Percentiles rank a stretch among this genome's conserved stretches.
Conservation (phyloP, 116 monocot genomes). For the Thalassia testudinum region DNA sequence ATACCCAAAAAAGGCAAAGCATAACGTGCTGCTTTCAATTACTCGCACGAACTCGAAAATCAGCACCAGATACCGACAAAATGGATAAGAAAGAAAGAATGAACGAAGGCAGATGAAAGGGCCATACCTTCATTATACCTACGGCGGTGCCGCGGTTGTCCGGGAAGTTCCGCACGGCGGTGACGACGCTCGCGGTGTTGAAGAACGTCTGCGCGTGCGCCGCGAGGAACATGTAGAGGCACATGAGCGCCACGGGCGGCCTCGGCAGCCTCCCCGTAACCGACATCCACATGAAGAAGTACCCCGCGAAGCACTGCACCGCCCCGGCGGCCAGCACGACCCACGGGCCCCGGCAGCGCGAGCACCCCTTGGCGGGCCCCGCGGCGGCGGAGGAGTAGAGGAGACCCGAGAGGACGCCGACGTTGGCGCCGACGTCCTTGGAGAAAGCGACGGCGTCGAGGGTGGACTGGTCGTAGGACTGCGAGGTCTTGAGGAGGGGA, state of each 20-base stretch:
- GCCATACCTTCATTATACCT: too few relatives aligned
- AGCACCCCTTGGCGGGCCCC: neutral
- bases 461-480: slow-evolving; percentile 64
- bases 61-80: too few relatives aligned
- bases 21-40: too few relatives aligned
- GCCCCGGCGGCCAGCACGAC: slow-evolving; percentile 41
- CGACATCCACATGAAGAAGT: slow-evolving; percentile 55
- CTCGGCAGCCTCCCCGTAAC: slow-evolving; percentile 33
- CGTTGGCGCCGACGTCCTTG: slow-evolving; percentile 92
- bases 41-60: too few relatives aligned
- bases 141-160: slow-evolving; percentile 56
- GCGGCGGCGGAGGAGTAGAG: slow-evolving; percentile 16
- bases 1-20: too few relatives aligned
- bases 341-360: slow-evolving; percentile 11
- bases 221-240: too few relatives aligned
- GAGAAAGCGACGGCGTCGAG: slow-evolving; percentile 79
- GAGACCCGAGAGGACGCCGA: too few relatives aligned
- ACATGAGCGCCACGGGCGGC: slow-evolving; percentile 33
- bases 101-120: too few relatives aligned
- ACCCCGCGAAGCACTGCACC: slow-evolving; percentile 53
- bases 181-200: too few relatives aligned
- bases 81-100: too few relatives aligned
- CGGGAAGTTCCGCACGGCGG: slow-evolving; percentile 73
- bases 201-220: too few relatives aligned
- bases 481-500: slow-evolving; percentile 65